Evolutionary conservation across 352 stramenopile species (phyloP).

Genomic region (Phytophthora agathidicida): DNA sequence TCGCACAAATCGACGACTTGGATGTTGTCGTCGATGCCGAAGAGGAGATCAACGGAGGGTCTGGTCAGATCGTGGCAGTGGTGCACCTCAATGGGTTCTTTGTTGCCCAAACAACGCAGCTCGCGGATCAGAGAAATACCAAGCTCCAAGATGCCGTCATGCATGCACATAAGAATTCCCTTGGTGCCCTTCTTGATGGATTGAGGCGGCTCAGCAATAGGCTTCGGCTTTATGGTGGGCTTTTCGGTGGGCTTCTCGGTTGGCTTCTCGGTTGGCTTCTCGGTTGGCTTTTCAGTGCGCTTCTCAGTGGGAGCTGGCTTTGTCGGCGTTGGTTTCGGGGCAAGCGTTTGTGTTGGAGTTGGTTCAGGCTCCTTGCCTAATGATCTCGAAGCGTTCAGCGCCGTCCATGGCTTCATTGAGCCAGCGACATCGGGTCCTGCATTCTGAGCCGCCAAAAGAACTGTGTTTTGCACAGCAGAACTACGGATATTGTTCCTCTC

Average conservation of each 20-base stretch:
- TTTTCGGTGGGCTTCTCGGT: constrained; percentile 18
- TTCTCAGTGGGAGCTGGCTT: neutral
- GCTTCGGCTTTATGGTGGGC: constrained; percentile 27
- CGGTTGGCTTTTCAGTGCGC: neutral
- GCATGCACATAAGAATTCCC: constrained; percentile 47
- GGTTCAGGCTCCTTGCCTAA: constrained; percentile 1
- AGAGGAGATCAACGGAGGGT: constrained; percentile 38
- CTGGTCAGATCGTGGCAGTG: constrained; percentile 53
- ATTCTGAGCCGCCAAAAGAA: constrained; percentile 15
- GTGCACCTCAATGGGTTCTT: constrained; percentile 59
- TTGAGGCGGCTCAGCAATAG: constrained; percentile 28
- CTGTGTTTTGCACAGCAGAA: neutral
- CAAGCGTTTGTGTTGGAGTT: neutral
- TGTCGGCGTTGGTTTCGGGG: neutral
- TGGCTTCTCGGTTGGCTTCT: constrained; percentile 12
- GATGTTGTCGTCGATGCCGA: constrained; percentile 39
- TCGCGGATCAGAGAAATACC: constrained; percentile 58
- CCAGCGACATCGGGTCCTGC: constrained; percentile 1
- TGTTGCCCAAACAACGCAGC: constrained; percentile 55
- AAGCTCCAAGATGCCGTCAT: constrained; percentile 48
- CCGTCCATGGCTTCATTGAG: constrained; percentile 7
- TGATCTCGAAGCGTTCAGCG: constrained; percentile 10
- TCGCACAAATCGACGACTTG: constrained; percentile 58
- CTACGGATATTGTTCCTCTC: constrained; percentile 15
- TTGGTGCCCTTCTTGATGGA: constrained; percentile 40